phyloP scores from a whole-genome alignment of 306 rosid genomes.

The Cucumis melo region DNA sequence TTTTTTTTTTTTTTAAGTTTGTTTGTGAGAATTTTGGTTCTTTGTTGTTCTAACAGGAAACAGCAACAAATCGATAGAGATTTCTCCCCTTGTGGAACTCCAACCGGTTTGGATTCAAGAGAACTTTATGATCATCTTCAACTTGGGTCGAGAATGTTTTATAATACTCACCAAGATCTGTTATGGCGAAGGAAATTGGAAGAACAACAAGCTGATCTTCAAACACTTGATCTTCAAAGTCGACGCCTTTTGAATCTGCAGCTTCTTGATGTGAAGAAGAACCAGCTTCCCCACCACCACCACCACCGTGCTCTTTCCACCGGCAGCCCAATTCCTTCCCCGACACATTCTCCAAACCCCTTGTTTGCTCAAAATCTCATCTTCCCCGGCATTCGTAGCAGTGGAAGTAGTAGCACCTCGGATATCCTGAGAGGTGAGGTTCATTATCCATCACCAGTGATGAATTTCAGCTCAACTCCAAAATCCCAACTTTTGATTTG shows the following conservation, averaged over 20 bases:
- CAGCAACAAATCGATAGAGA: slow-evolving; percentile 72
- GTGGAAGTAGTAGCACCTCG: not conserved
- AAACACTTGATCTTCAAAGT: slow-evolving; percentile 78
- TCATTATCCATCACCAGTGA: not conserved
- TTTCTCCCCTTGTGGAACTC: slow-evolving; percentile 88
- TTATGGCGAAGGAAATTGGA: slow-evolving; percentile 86
- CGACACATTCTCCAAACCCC: slow-evolving; percentile 47
- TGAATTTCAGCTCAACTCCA: not conserved
- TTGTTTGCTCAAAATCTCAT: slow-evolving; percentile 42
- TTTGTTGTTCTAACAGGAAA: slow-evolving; percentile 38
- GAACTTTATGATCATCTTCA: slow-evolving; percentile 67
- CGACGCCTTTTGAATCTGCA: slow-evolving; percentile 75
- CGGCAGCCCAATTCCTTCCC: slow-evolving; percentile 68
- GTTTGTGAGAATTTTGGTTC: not conserved
- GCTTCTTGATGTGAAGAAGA: slow-evolving; percentile 84
- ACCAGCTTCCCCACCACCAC: slow-evolving; percentile 9
- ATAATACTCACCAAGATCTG: slow-evolving; percentile 57
- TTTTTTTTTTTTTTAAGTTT: not conserved
- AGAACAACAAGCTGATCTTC: slow-evolving; percentile 85
- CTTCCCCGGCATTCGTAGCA: slow-evolving; percentile 32
- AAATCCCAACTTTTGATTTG: not conserved
- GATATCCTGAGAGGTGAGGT: not conserved
- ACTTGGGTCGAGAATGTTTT: slow-evolving; percentile 76
- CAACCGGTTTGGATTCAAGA: slow-evolving; percentile 65
- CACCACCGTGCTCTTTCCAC: slow-evolving; percentile 57